Conservation (phyloP, 1,139 yeast genomes). For the Kluyveromyces marxianus region DNA sequence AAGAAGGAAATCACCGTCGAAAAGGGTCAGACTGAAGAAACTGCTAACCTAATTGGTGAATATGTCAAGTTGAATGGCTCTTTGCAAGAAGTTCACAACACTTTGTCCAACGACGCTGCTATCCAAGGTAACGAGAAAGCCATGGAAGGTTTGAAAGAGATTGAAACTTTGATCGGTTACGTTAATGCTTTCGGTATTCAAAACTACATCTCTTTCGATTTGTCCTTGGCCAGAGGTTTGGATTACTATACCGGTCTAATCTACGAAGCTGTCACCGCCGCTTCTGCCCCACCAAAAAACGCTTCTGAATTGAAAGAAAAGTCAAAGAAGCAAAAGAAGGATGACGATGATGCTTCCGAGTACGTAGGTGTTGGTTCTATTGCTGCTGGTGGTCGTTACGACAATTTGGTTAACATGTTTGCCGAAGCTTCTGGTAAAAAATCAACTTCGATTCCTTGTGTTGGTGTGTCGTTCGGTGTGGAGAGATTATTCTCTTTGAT, state of each 20-base stretch:
- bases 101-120: constrained; percentile 48
- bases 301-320: constrained; percentile 59
- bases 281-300: constrained; percentile 87
- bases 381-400: constrained; percentile 98
- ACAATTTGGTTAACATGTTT: constrained; percentile 93
- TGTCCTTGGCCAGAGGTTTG: constrained; percentile 93
- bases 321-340: constrained; percentile 31
- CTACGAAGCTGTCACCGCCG: constrained; percentile 91
- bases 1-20: constrained; percentile 87
- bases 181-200: constrained; percentile 72
- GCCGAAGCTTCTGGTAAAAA: constrained; percentile 73
- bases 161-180: constrained; percentile 66
- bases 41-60: constrained; percentile 87
- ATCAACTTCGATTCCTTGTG: constrained; percentile 82
- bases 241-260: constrained; percentile 96
- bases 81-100: constrained; percentile 56
- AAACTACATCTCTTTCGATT: constrained; percentile 66
- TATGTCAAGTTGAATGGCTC: constrained; percentile 81
- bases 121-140: constrained; percentile 64
- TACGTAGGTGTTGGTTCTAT: constrained; percentile 97
- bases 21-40: constrained; percentile 81
- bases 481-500: constrained; percentile 88
- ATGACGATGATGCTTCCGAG: constrained; percentile 79
- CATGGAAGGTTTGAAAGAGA: constrained; percentile 71
- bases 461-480: constrained; percentile 93